Base-by-base conservation (phyloP, 352 stramenopile genomes). In the Globisporangium cylindrosporum region DNA sequence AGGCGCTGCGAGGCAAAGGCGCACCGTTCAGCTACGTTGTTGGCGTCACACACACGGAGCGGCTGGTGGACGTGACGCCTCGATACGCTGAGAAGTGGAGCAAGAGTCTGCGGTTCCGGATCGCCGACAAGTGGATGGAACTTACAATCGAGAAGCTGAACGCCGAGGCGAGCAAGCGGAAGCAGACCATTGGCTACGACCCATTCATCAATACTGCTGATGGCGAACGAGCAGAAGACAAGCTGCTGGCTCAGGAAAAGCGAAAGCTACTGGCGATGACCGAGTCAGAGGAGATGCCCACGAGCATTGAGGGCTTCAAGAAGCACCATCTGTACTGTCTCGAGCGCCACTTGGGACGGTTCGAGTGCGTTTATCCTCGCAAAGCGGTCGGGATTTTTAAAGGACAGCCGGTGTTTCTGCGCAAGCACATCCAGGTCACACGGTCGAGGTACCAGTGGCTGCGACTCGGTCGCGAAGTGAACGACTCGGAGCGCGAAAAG, bases 241-340 rank as follows among this genome's bases (percentile, higher is more conserved):
- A 62, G 2, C 27, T 68, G 22, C 58, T 88, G 0, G 49, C 29
- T 9, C 53, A 75, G 2, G 88, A 94, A 53, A 73, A 76, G n/a
- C 43, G 73, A n/a, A 81, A 77, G 43, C 61, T 94, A 34, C 62
- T 60, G 8, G 56, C 57, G 10, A 49, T 75, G 64, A 73, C 46
- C 9, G 61, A 74, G 59, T 62, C 59, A 12, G 86, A 95, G 69
- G 79, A 75, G 4, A 91, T 96, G 83, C 89, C 88, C 0, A 84
- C 78, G 20, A 94, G 81, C 48, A n/a, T 92, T 12, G 82, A 92
- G 60, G 82, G 70, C 9, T 97, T 96, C 64, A 79, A 74, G 38
- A 92, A 91, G 29, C 90, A 97, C 61, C 80, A 89, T 36, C 24
- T 91, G 58, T 95, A 93, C 67, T 89, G 84, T 60, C 75, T 97